Base-by-base conservation (phyloP, 2,329 filamentous ascomycete species). In the Hypoxylon sp. region DNA sequence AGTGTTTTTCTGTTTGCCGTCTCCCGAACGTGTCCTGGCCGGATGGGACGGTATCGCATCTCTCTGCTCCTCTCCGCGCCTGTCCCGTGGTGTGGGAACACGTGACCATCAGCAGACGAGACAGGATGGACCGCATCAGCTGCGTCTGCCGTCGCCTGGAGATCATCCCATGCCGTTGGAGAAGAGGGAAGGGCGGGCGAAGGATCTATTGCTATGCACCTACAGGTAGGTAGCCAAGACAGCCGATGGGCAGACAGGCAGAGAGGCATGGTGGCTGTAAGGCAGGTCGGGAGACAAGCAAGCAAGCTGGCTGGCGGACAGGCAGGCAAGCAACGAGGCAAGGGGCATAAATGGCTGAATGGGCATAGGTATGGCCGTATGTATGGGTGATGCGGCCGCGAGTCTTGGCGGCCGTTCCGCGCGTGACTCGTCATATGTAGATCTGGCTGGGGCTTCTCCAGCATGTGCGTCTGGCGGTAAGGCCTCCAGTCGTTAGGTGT, bases 91-190 rank as follows among this genome's bases (percentile, higher is more conserved):
- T n/a, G n/a, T 43, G 21, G n/a, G 10, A 55, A 51, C 54, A 61
- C 58, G 50, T 58, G 58, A 58, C 50, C 26, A 57, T 55, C 49
- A 52, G 49, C 49, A 57, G 58, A 60, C 29, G 27, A 20, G 7
- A 23, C 11, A 17, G 37, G 43, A 42, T 40, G 17, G 33, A 37
- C 35, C 38, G 38, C 38, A 42, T 38, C 45, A 47, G 45, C 31
- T 56, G 43, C 18, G 35, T 49, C 33, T 47, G 46, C 43, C 26
- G 38, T 42, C n/a, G 45, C 47, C 50, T 45, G 51, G n/a, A 2
- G 3, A 31, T 31, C 29, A 31, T 35, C 35, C 51, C 48, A 52
- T 24, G 26, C 33, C 24, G 53, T 37, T 17, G 15, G 35, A 24
- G 40, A 40, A 26, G 42, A n/a, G 41, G 35, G 13, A 17, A n/a